Evolutionary conservation across 164 flowering plant genomes (phyloP).

Genomic region (Magnolia officinalis): DNA sequence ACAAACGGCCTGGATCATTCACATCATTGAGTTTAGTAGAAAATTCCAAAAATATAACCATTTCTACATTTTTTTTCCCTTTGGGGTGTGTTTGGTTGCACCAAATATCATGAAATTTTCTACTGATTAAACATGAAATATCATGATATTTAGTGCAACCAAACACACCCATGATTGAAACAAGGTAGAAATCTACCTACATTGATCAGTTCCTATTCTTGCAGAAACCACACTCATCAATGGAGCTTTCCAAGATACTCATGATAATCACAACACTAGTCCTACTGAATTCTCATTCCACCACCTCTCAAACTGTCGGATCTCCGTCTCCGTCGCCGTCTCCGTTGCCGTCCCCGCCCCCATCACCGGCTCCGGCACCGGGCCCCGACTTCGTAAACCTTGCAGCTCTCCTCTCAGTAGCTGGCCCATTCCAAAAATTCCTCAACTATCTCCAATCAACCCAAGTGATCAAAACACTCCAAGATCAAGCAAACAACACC

Average conservation of each 20-base stretch:
- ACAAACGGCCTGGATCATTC: no score
- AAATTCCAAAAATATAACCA: background rate
- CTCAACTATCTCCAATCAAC: slow-evolving; percentile 54
- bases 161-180: background rate
- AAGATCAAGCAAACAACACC: slow-evolving; percentile 82
- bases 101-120: background rate
- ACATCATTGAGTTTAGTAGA: background rate
- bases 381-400: slow-evolving; percentile 66
- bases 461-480: slow-evolving; percentile 75
- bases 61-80: background rate
- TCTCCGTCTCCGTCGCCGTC: slow-evolving; percentile 41
- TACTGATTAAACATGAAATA: background rate
- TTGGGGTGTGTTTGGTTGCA: background rate
- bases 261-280: slow-evolving; percentile 21
- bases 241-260: slow-evolving; percentile 30
- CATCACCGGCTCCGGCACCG: slow-evolving; percentile 85
- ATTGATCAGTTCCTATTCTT: background rate
- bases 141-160: background rate
- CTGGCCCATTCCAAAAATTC: slow-evolving; percentile 82
- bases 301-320: slow-evolving; percentile 31
- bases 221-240: slow-evolving; percentile 7
- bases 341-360: slow-evolving; percentile 68
- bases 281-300: slow-evolving; percentile 23
- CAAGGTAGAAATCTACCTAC: background rate
- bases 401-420: slow-evolving; percentile 62